Conservation (phyloP, 2,329 filamentous ascomycete genomes). For the Trichoderma koningii region DNA sequence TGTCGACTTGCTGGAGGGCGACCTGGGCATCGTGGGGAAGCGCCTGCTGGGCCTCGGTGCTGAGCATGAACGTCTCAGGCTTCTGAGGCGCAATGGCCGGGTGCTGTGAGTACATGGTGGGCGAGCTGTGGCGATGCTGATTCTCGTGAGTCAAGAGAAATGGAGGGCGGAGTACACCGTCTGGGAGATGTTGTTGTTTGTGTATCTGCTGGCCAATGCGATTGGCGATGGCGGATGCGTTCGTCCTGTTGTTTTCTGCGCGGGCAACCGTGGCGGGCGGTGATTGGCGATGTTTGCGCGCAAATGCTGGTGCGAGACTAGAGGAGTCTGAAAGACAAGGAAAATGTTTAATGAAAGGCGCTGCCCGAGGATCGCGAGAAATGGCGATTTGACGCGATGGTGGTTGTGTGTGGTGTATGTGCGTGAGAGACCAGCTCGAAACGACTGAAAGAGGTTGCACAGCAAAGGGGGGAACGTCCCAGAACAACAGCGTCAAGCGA, state of each 20-base stretch:
- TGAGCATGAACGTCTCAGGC: constrained; percentile 98
- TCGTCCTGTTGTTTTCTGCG: not conserved
- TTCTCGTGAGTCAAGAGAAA: constrained; percentile 5
- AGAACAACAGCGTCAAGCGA: constrained; percentile 49
- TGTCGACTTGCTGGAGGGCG: constrained; percentile 96
- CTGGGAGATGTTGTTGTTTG: no score
- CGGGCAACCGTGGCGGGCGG: constrained; percentile 9
- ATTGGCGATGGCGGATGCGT: constrained; percentile 24
- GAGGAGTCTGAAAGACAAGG: constrained; percentile 3
- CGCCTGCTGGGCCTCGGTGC: constrained; percentile 93
- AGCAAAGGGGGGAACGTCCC: constrained; percentile 36
- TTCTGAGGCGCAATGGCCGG: constrained; percentile 91
- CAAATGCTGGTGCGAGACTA: constrained; percentile 9
- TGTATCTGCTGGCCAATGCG: constrained; percentile 18
- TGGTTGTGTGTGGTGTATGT: constrained; percentile 21
- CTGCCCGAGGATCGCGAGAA: constrained; percentile 39
- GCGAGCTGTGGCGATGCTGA: constrained; percentile 25
- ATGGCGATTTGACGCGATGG: constrained; percentile 29
- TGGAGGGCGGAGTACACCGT: constrained; percentile 3
- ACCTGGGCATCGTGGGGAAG: constrained; percentile 96
- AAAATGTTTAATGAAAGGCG: constrained; percentile 34
- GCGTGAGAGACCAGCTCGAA: constrained; percentile 51
- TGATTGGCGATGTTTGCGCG: constrained; percentile 3
- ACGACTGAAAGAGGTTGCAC: constrained; percentile 37
- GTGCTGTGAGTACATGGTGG: constrained; percentile 77